These are phyloP conservation scores for Didymella pomorum DNA, from an alignment of 2,329 filamentous ascomycete species.

Conservation along the genomic window DNA sequence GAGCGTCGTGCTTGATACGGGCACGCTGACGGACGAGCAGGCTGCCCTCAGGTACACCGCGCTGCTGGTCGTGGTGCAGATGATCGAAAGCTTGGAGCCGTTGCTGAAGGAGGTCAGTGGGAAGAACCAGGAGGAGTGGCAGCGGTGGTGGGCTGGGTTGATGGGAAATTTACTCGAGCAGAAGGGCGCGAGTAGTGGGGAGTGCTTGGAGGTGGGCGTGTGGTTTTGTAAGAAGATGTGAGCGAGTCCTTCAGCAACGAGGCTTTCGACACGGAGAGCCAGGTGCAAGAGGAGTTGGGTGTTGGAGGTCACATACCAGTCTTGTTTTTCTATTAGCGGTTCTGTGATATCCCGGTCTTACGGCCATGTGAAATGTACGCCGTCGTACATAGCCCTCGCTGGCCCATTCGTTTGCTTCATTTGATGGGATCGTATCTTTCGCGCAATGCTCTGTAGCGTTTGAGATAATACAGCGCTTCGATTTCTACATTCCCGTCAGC, in stretches of 20 bases:
- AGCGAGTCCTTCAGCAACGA: background rate
- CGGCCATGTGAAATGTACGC: constrained; percentile 9
- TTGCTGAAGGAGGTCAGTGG: constrained; percentile 81
- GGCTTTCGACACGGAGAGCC: background rate
- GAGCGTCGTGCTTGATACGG: constrained; percentile 46
- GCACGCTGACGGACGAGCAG: constrained; percentile 71
- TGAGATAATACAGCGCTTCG: constrained; percentile 74
- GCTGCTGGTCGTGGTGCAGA: constrained; percentile 79
- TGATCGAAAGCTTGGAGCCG: constrained; percentile 86
- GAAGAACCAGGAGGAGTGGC: constrained; percentile 92
- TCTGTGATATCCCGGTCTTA: constrained; percentile 22
- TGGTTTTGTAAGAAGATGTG: constrained; percentile 69
- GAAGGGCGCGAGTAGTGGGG: constrained; percentile 79
- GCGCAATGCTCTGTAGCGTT: constrained; percentile 84
- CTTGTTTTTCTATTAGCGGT: constrained; percentile 3
- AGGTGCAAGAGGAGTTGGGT: background rate
- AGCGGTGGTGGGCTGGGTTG: constrained; percentile 87
- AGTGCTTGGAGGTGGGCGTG: constrained; percentile 76
- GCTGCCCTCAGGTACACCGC: constrained; percentile 78
- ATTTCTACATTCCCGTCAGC: constrained; percentile 9
- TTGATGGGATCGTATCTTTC: constrained; percentile 71
- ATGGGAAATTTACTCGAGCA: constrained; percentile 83
- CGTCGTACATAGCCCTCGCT: background rate
- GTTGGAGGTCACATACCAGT: background rate
- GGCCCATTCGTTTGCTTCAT: background rate